Conservation (phyloP, 345 rosid species). For the Iberis pinnata region DNA sequence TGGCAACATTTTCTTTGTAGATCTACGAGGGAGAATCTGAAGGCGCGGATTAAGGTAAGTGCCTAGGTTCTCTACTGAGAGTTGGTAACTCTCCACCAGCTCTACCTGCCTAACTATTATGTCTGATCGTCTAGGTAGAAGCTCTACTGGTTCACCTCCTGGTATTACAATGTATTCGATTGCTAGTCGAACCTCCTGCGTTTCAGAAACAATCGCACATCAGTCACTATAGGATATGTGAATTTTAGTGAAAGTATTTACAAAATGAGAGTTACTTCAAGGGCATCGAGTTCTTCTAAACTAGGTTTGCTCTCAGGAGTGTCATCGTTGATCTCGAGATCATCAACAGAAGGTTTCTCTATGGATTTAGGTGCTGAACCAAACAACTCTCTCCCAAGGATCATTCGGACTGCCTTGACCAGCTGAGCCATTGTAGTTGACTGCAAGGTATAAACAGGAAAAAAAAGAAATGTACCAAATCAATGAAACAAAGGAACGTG, state of each 20-base stretch:
- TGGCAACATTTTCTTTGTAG: conserved; percentile 40
- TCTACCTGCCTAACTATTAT: conserved; percentile 77
- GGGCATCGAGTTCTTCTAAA: conserved; percentile 93
- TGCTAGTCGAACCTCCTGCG: conserved; percentile 81
- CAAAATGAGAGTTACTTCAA: conserved; percentile 49
- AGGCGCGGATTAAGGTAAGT: conserved; percentile 69
- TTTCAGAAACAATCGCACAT: conserved; percentile 16
- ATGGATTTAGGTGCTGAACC: conserved; percentile 37
- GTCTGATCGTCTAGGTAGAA: conserved; percentile 80
- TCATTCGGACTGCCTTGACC: conserved; percentile 91
- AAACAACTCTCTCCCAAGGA: conserved; percentile 66
- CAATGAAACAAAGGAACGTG: background rate
- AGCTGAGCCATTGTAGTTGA: conserved; percentile 91
- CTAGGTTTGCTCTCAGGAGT: conserved; percentile 82
- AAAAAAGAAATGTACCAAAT: too few relatives aligned
- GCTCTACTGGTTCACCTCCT: conserved; percentile 93
- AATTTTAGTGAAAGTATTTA: too few relatives aligned
- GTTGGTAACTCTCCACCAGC: conserved; percentile 83
- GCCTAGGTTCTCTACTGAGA: conserved; percentile 79
- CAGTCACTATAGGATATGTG: too few relatives aligned
- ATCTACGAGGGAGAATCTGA: conserved; percentile 77
- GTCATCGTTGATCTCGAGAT: conserved; percentile 77
- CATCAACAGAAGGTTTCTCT: conserved; percentile 32
- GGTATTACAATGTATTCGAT: conserved; percentile 92
- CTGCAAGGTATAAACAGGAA: conserved; percentile 37